Evolutionary conservation across 345 rosid species (phyloP), one percentile per base, ranked within the genome.

Genomic region (Durio zibethinus): DNA sequence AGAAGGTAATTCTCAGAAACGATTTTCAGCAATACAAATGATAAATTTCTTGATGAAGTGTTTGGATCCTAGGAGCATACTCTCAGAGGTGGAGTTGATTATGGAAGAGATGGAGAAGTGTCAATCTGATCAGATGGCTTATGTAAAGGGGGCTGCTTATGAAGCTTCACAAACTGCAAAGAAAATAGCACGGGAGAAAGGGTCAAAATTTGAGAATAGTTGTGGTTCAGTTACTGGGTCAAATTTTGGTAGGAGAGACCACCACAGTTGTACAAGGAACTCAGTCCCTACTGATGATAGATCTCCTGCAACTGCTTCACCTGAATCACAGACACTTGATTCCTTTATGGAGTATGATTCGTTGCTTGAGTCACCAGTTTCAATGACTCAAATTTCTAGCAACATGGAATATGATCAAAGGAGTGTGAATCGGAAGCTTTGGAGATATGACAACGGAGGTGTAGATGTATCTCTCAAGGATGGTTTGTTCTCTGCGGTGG

Each of bases 11-110:
- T 97, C 97, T n/a, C 97, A 92, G 83, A 92, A 90, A 78, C 67
- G 97, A 12, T 82, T 94, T 54, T 91, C 92, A 5, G 97, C 98
- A 0, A 88, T 97, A 40, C 97, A 97, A 82, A 92, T 97, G 99
- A 82, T 97, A 83, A 94, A 87, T 74, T 92, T 89, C 81, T 65
- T 97, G 79, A 92, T 97, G 98, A 94, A 87, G 87, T 83, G 86
- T 54, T 82, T 97, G 85, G 97, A 97, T 70, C 82, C 88, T 1
- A 90, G 97, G 82, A 90, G 98, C 79, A 82, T 94, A 52, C 80
- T 76, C 82, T 91, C 97, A 0, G 94, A 90, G 82, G 90, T 97
- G 79, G 95, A 88, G 54, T 76, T 84, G 81, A 88, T 97, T 68
- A 79, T 87, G 1, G 85, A 82, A 68, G 96, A 90, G 79, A 94